These are phyloP conservation scores for Cryptosporidium sp. DNA, from an alignment of 169 alveolate genomes.

Conservation along the genomic window DNA sequence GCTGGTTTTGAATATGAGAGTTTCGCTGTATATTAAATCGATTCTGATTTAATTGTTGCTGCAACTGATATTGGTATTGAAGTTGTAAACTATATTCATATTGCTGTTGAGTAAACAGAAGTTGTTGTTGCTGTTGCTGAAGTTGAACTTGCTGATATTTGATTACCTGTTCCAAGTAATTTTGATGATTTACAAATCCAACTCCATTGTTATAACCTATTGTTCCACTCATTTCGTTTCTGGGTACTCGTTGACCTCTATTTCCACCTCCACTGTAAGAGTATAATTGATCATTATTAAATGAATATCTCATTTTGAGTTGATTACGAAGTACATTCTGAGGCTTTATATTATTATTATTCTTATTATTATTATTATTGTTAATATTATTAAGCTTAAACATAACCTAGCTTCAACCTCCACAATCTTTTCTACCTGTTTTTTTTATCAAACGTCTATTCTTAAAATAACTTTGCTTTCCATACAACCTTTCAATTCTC, in stretches of 20 bases:
- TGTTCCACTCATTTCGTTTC: neutral
- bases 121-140: constrained; percentile 21
- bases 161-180: constrained; percentile 11
- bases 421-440: neutral
- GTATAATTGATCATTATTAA: neutral
- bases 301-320: neutral
- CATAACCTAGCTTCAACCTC: constrained; percentile 8
- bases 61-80: constrained; percentile 41
- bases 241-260: neutral
- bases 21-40: neutral
- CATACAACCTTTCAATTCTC: neutral
- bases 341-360: neutral
- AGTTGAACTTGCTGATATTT: constrained; percentile 23
- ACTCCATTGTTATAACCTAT: neutral
- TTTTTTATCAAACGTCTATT: neutral
- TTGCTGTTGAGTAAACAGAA: constrained; percentile 17
- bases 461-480: neutral
- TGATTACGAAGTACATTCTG: neutral
- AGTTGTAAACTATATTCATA: constrained; percentile 37
- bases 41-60: constrained; percentile 17
- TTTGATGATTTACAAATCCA: neutral
- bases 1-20: neutral
- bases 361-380: constrained; percentile 15
- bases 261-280: neutral
- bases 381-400: constrained; percentile 11